Percentiles rank a stretch among this genome's conserved stretches.
Evolutionary conservation across 1,139 yeast genomes (phyloP).

Genomic region (Komagataea norvegica): DNA sequence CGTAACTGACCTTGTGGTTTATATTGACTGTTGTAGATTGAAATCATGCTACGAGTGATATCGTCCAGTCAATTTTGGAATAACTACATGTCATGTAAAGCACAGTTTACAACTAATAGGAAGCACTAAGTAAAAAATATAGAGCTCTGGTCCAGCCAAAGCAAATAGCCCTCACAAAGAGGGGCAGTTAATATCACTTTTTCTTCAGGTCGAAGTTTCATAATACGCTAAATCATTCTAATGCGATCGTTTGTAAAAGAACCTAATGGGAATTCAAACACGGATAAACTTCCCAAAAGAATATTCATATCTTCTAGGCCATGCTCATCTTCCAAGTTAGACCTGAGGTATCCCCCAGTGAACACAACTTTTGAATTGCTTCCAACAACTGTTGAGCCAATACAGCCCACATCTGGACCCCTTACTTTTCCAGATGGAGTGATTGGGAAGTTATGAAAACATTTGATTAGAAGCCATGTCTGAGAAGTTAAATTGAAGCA

Average conservation of each 20-base stretch:
- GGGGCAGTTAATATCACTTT: no score
- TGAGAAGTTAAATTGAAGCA: slow-evolving; percentile 16
- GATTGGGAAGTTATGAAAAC: slow-evolving; percentile 15
- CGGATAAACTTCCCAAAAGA: slow-evolving; percentile 7
- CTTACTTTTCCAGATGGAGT: slow-evolving; percentile 2
- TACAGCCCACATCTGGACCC: slow-evolving; percentile 6
- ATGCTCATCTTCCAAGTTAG: not conserved
- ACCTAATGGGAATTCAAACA: slow-evolving; percentile 16
- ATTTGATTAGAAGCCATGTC: slow-evolving; percentile 17
- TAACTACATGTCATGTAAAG: no score
- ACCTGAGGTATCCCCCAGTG: slow-evolving; percentile 12
- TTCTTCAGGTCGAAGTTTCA: no score
- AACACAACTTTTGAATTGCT: slow-evolving; percentile 14
- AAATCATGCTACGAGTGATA: no score
- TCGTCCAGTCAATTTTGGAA: no score
- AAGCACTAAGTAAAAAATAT: no score
- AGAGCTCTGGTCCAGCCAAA: no score
- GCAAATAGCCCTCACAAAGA: no score
- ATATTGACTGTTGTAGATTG: no score
- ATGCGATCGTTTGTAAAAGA: slow-evolving; percentile 6
- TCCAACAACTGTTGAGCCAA: slow-evolving; percentile 12
- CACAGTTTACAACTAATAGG: no score
- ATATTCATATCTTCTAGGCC: slow-evolving; percentile 1
- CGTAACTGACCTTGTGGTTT: no score
- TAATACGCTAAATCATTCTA: slow-evolving; percentile 2